Evolutionary conservation across 1,284 basidiomycete genomes (phyloP), one percentile per base, ranked within the genome.

Genomic region (Pulchroboletus neoregius): DNA sequence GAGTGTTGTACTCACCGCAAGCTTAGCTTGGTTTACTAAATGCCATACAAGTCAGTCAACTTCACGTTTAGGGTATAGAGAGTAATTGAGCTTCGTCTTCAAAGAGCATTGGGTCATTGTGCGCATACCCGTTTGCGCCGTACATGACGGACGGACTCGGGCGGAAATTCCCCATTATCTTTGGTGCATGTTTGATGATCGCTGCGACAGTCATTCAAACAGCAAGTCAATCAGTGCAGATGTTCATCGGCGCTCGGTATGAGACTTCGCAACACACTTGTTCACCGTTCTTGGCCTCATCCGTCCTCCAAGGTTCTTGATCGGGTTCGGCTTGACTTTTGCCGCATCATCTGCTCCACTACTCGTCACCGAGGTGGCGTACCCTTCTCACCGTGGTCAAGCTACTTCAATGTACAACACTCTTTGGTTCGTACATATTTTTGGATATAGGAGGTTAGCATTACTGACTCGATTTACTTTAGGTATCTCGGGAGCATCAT

Each of bases 301-400:
- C 23, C 7, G 12, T 18, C 6, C 10, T 12, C 4, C 20, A 6
- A 45, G 44, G 51, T 86, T 84, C 72, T 68, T 88, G 50, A 84
- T 91, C 55, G 87, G 87, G 45, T 87, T 87, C 59, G 87, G 87
- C 48, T 70, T 86, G 36, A 81, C 82, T 5, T 85, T 87, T 61
- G 83, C 83, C 45, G 67, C 13, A 79, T 78, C 55, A 74, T 24
- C 85, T 41, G 83, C 84, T 2, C 84, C 84, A 11, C 74, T 87
- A 70, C 70, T 88, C 65, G 79, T 89, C 45, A 81, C 83, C 33
- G 87, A 91, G 63, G 68, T 90, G 12, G 73, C 87, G 0, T 89
- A 88, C 63, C 87, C 87, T 7, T 69, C 76, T 2, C 82, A 90
- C 65, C 84, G 87, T 55, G 84, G 79, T 1, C 77, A 76, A 9